A percentile compares a stretch with the other conserved stretches of the same genome.
Evolutionary conservation across 1,284 basidiomycete species (phyloP).

Genomic region (Apiotrichum sp.): DNA sequence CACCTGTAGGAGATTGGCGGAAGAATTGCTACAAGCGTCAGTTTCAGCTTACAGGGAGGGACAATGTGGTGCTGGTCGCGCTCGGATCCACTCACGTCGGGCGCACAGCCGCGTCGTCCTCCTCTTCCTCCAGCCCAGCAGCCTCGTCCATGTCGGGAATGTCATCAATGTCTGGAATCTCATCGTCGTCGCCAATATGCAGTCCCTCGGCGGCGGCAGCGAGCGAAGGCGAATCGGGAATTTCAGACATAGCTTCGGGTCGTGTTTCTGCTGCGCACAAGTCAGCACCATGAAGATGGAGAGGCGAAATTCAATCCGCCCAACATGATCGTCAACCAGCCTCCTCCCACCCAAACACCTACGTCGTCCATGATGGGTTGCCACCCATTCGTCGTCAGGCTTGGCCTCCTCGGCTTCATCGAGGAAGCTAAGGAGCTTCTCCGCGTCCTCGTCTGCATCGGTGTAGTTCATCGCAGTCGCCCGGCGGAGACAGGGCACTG

Average conservation of each 20-base stretch:
- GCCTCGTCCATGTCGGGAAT: conserved; percentile 82
- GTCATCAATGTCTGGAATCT: conserved; percentile 75
- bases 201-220: conserved; percentile 45
- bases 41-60: neutral
- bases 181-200: conserved; percentile 50
- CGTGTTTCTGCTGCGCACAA: conserved; percentile 15
- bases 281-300: conserved; percentile 2
- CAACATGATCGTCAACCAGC: no score
- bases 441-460: conserved; percentile 88
- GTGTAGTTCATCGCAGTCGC: conserved; percentile 88
- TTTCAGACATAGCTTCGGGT: conserved; percentile 39
- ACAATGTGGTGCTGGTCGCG: neutral
- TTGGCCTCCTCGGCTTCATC: conserved; percentile 47
- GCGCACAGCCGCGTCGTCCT: conserved; percentile 57
- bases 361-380: conserved; percentile 47
- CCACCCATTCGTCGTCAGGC: conserved; percentile 49
- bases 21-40: neutral
- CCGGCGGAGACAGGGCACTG: conserved; percentile 82
- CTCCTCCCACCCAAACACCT: no score
- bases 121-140: conserved; percentile 64
- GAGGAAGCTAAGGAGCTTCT: conserved; percentile 63
- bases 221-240: conserved; percentile 35
- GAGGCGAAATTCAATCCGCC: neutral
- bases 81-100: conserved; percentile 5
- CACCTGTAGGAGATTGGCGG: conserved; percentile 78